Evolutionary conservation across 2,329 filamentous ascomycete species (phyloP).

Genomic region (Simplicillium sp.): DNA sequence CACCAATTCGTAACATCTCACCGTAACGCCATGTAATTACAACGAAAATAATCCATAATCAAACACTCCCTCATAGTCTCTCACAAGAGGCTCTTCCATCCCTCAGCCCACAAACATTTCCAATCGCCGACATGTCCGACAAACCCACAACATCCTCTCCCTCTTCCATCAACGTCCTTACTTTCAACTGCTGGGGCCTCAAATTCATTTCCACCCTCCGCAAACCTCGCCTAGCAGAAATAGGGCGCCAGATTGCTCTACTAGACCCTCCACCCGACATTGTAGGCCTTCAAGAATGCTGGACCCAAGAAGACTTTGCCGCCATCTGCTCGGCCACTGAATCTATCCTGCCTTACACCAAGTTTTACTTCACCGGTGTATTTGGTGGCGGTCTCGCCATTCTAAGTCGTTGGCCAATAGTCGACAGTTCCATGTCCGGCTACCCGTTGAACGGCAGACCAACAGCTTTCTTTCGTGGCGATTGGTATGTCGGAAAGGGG

Average conservation of each 20-base stretch:
- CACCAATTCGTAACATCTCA: no score
- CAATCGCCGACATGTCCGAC: constrained; percentile 8
- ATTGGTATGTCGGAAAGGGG: constrained; percentile 96
- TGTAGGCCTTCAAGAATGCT: constrained; percentile 92
- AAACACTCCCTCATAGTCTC: not conserved
- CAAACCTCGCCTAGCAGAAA: constrained; percentile 68
- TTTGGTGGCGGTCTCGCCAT: constrained; percentile 88
- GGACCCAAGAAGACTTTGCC: constrained; percentile 76
- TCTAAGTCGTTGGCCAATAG: constrained; percentile 84
- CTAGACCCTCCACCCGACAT: constrained; percentile 66
- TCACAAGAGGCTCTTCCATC: no score
- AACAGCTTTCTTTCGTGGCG: constrained; percentile 86
- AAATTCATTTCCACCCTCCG: constrained; percentile 77
- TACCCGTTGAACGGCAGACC: constrained; percentile 93
- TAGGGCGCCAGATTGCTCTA: constrained; percentile 68
- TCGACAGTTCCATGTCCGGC: constrained; percentile 73
- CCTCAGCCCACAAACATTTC: constrained; percentile 4
- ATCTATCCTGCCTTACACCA: constrained; percentile 73
- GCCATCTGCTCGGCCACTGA: constrained; percentile 65
- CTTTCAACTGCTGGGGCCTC: constrained; percentile 95
- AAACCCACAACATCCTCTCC: constrained; percentile 26
- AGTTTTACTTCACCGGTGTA: constrained; percentile 85
- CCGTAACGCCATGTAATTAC: no score
- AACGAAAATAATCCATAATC: not conserved
- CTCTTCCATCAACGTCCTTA: constrained; percentile 63